These are phyloP conservation scores for Solioccasus polychromus DNA, from an alignment of 768 basidiomycete species.

Conservation along the genomic window DNA sequence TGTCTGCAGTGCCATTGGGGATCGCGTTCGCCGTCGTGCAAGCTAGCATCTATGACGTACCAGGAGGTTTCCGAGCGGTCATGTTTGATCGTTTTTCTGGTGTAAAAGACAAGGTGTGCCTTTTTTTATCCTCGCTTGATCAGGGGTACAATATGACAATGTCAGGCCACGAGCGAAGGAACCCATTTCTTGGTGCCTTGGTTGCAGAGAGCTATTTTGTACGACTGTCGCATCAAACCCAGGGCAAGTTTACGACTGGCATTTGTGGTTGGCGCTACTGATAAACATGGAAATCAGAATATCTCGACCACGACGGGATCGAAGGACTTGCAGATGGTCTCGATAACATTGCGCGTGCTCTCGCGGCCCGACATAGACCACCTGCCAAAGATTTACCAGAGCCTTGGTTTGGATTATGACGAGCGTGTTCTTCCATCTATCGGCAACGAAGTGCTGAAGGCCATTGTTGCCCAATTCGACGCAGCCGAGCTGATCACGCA, in stretches of 20 bases:
- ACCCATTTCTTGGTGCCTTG: constrained; percentile 96
- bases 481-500: constrained; percentile 96
- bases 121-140: background rate
- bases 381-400: constrained; percentile 92
- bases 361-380: constrained; percentile 89
- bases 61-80: constrained; percentile 90
- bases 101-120: constrained; percentile 71
- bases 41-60: constrained; percentile 69
- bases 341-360: constrained; percentile 92
- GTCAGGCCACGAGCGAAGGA: constrained; percentile 83
- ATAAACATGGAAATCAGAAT: constrained; percentile 53
- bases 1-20: constrained; percentile 35
- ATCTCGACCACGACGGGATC: constrained; percentile 99
- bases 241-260: constrained; percentile 51
- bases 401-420: constrained; percentile 93
- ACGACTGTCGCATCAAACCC: constrained; percentile 97
- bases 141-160: background rate
- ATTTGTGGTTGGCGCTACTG: constrained; percentile 2
- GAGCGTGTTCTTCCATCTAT: constrained; percentile 97
- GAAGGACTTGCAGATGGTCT: constrained; percentile 98
- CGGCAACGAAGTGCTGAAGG: constrained; percentile 97
- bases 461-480: constrained; percentile 97
- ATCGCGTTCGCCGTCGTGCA: constrained; percentile 41
- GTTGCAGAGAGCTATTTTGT: constrained; percentile 94
- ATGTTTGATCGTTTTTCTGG: constrained; percentile 98